Base-by-base conservation (phyloP, 73 alveolate genomes). In the Symbiodinium pilosum region DNA sequence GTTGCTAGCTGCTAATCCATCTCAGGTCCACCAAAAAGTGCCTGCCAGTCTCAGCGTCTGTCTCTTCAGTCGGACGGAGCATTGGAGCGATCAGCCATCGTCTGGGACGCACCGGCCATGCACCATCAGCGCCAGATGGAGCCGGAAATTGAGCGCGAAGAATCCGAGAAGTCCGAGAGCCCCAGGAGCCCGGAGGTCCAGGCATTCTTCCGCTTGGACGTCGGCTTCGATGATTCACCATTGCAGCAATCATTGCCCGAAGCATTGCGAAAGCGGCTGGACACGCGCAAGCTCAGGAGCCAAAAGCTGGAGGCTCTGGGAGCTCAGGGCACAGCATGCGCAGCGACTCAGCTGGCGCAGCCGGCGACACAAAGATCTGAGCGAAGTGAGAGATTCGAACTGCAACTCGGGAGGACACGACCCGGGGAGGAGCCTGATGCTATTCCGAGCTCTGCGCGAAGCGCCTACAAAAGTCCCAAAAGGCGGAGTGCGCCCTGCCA, bases 51-150 rank as follows among this genome's bases (percentile, higher is more conserved):
- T n/a, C n/a, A n/a, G n/a, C n/a, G n/a, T n/a, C n/a, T n/a, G n/a
- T n/a, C n/a, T n/a, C n/a, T n/a, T n/a, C n/a, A n/a, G n/a, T n/a
- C n/a, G n/a, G n/a, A n/a, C n/a, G n/a, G n/a, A n/a, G n/a, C n/a
- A n/a, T n/a, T n/a, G n/a, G n/a, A n/a, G n/a, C n/a, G n/a, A n/a
- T n/a, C n/a, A n/a, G 94, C 94, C 69, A 87, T 87, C 51, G 94
- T 87, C 28, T 87, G 94, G 94, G 94, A 52, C 39, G 94, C 94
- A 2, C 94, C 94, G 44, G 94, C 94, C 21, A 56, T 87, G 84
- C 87, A 5, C 42, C 21, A 7, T 16, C 73, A 32, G 73, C 73
- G 73, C 73, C 73, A 6, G 39, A 24, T 34, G 43, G 4, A 69
- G 69, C n/a, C 71, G 59, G 24, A 2, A 41, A 32, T 43, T 69